Evolutionary conservation across 176 grass and related monocot genomes (phyloP), one percentile per base, ranked within the genome.

Genomic region (Triticum monococcum): DNA sequence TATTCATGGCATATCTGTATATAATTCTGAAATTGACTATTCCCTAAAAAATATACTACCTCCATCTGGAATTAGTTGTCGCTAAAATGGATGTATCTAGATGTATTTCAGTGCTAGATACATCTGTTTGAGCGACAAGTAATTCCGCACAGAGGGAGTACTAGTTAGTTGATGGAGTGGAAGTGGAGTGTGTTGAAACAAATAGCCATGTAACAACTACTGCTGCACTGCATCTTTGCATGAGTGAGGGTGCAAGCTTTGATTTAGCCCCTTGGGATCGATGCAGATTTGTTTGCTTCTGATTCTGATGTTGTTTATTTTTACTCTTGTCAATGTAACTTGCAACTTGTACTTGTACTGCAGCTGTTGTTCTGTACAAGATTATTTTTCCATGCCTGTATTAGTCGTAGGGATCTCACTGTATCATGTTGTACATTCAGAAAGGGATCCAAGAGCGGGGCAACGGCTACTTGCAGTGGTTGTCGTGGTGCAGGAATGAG

Each of bases 391-490:
- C 72, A 75, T 75, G 23, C 64, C 25, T 78, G 32, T 45, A 68
- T 18, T 81, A 75, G 60, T 59, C 79, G 59, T 81, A 69, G 12
- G 22, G 26, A 66, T 50, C 81, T 93, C 28, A 86, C 13, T 61
- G n/a, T 87, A 68, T 25, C 11, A 1, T 78, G 13, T 79, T 24
- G 7, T 66, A 36, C 67, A 50, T 91, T 85, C 89, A 99, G 92
- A 45, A 97, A 93, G 87, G 97, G 94, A 84, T 99, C 94, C 26
- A 97, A 99, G 68, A 94, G 87, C 86, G 97, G 94, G 54, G 86
- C 89, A 87, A 60, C 91, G 26, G 94, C 89, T 88, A 95, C 73
- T 79, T 99, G 94, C 68, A 69, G 48, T 91, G 83, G 87, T 86
- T 99, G 94, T 20, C 97, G 82, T 69, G 94, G 97, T 70, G 82